phyloP scores from a whole-genome alignment of 2,329 filamentous ascomycete species.

The Beauveria brongniartii region DNA sequence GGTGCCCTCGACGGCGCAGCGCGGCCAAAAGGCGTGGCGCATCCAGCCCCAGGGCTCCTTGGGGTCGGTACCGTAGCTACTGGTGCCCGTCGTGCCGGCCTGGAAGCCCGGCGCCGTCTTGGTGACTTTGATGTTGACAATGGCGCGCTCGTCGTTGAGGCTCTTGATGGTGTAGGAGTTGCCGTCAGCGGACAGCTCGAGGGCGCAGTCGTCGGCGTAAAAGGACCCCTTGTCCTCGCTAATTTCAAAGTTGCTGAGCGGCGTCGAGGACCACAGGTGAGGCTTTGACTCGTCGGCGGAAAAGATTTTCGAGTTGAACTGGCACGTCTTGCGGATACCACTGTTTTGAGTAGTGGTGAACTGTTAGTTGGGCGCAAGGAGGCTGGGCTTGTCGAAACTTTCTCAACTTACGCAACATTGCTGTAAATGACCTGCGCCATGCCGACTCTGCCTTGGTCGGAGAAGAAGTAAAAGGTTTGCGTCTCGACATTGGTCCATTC shows the following conservation, averaged over 20 bases:
- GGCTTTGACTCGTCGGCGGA: conserved; percentile 64
- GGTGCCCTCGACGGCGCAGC: conserved; percentile 71
- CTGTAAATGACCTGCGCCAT: conserved; percentile 94
- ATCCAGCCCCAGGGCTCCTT: conserved; percentile 84
- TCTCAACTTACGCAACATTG: conserved; percentile 71
- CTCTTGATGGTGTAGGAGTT: conserved; percentile 84
- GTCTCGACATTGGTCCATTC: conserved; percentile 89
- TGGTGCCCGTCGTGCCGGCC: conserved; percentile 75
- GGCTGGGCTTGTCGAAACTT: not conserved
- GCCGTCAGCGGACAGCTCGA: conserved; percentile 81
- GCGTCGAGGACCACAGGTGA: conserved; percentile 76
- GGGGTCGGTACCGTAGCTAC: conserved; percentile 79
- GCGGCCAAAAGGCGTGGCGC: conserved; percentile 90
- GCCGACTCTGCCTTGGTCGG: conserved; percentile 67
- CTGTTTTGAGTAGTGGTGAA: conserved; percentile 36
- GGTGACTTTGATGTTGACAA: conserved; percentile 81
- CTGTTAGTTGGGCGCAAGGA: conserved; percentile 13
- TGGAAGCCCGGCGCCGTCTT: conserved; percentile 73
- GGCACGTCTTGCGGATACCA: conserved; percentile 79
- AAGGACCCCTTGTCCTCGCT: conserved; percentile 77
- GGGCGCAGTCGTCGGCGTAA: conserved; percentile 74
- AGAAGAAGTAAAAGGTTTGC: conserved; percentile 84
- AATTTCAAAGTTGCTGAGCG: conserved; percentile 71
- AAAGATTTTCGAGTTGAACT: conserved; percentile 94
- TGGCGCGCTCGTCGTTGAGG: conserved; percentile 66